Evolutionary conservation across 2,329 filamentous ascomycete genomes (phyloP).

Genomic region (Raffaelea albimanens): DNA sequence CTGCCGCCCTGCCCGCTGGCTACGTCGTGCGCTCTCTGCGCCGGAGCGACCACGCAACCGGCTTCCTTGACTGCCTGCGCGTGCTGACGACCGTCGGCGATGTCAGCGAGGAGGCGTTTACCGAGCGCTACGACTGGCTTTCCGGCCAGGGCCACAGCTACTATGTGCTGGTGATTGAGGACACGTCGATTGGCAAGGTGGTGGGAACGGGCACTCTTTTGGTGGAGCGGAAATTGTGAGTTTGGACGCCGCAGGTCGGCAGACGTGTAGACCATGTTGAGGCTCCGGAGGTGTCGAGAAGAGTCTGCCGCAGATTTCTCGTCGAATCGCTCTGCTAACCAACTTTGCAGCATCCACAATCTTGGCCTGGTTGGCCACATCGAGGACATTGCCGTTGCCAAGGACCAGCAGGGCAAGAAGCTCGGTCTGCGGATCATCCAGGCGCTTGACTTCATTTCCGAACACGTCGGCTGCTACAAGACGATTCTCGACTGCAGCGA

Average conservation of each 20-base stretch:
- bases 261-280: no score
- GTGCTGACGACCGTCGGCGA: slow-evolving; percentile 92
- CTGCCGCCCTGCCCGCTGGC: slow-evolving; percentile 62
- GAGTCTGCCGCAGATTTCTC: no score
- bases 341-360: slow-evolving; percentile 55
- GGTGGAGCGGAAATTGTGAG: slow-evolving; percentile 88
- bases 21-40: slow-evolving; percentile 78
- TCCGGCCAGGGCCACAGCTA: slow-evolving; percentile 63
- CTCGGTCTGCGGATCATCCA: slow-evolving; percentile 87
- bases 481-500: slow-evolving; percentile 95
- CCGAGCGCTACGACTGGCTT: slow-evolving; percentile 77
- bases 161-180: slow-evolving; percentile 78
- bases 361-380: slow-evolving; percentile 86
- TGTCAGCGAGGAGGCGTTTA: slow-evolving; percentile 64
- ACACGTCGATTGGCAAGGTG: slow-evolving; percentile 52
- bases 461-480: slow-evolving; percentile 91
- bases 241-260: slow-evolving; percentile 15
- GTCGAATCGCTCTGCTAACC: no score
- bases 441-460: slow-evolving; percentile 79
- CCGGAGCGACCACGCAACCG: slow-evolving; percentile 65
- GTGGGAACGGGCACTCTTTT: slow-evolving; percentile 89
- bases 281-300: no score
- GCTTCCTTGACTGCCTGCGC: slow-evolving; percentile 84
- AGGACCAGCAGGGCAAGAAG: slow-evolving; percentile 96
- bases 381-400: slow-evolving; percentile 92